Percentiles rank a stretch among this genome's conserved stretches.
Conservation (phyloP, 2,329 filamentous ascomycete genomes). For the Calonectria honghensis region DNA sequence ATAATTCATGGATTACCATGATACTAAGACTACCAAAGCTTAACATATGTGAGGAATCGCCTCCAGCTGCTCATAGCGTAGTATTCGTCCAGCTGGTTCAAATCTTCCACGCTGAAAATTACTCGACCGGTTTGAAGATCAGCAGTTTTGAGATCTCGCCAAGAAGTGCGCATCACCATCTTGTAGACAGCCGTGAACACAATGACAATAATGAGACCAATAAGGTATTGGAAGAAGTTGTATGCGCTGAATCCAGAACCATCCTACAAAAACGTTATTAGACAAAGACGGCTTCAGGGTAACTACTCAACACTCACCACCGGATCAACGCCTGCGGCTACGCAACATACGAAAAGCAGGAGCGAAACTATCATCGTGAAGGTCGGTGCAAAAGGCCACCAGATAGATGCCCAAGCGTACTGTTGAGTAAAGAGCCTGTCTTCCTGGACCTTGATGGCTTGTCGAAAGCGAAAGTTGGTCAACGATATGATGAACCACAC, state of each 20-base stretch:
- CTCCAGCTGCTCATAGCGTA: conserved; percentile 45
- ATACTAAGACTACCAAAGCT: conserved; percentile 38
- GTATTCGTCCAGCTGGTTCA: conserved; percentile 47
- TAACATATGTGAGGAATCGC: conserved; percentile 48
- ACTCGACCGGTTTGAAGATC: conserved; percentile 46
- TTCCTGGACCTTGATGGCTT: too few species aligned
- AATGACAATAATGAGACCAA: conserved; percentile 47
- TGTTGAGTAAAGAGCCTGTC: too few species aligned
- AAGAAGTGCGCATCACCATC: conserved; percentile 44
- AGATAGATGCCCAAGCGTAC: too few species aligned
- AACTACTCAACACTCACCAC: too few species aligned
- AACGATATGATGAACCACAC: too few species aligned
- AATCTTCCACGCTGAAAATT: conserved; percentile 41
- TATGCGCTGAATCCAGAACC: conserved; percentile 40
- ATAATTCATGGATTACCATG: too few species aligned
- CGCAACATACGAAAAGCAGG: too few species aligned
- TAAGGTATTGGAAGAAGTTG: conserved; percentile 47
- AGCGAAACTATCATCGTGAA: too few species aligned
- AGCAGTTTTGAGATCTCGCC: conserved; percentile 46
- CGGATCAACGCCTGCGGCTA: too few species aligned
- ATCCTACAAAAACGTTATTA: conserved; percentile 14
- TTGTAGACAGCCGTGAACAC: conserved; percentile 47
- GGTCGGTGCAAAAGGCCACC: too few species aligned
- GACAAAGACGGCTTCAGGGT: too few species aligned
- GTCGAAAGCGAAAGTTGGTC: too few species aligned